phyloP scores from a whole-genome alignment of 768 basidiomycete genomes.

The Terana coerulea region DNA sequence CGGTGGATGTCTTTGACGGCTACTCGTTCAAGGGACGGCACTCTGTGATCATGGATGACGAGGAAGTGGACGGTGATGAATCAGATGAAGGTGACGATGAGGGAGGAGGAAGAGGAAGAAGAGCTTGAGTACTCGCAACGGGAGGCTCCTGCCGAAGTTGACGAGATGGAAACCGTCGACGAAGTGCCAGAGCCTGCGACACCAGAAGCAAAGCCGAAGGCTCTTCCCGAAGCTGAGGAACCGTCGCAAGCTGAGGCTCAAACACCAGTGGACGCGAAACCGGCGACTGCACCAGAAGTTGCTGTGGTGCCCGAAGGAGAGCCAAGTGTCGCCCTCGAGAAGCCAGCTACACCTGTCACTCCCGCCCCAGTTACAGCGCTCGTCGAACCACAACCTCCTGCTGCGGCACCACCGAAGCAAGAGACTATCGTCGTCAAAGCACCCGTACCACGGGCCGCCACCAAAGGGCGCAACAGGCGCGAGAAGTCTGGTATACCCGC shows the following conservation, averaged over 20 bases:
- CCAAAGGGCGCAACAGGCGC: slow-evolving; percentile 43
- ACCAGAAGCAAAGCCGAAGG: slow-evolving; percentile 58
- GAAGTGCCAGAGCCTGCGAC: slow-evolving; percentile 60
- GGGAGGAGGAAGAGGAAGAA: slow-evolving; percentile 26
- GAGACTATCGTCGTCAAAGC: slow-evolving; percentile 14
- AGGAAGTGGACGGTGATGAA: slow-evolving; percentile 53
- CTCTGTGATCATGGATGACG: slow-evolving; percentile 74
- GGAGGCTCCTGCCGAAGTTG: slow-evolving; percentile 4
- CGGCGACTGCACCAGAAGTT: neutral
- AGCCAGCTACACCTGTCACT: neutral
- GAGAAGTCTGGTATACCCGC: slow-evolving; percentile 85
- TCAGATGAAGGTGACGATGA: slow-evolving; percentile 38
- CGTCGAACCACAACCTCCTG: neutral
- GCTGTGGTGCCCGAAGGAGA: neutral
- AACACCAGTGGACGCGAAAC: neutral
- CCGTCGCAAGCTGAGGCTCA: slow-evolving; percentile 1
- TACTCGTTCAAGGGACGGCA: slow-evolving; percentile 90
- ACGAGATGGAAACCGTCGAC: slow-evolving; percentile 33
- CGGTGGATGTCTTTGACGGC: slow-evolving; percentile 83
- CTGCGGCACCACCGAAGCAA: slow-evolving; percentile 10
- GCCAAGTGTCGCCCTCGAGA: neutral
- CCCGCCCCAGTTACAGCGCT: neutral
- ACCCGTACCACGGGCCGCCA: slow-evolving; percentile 12
- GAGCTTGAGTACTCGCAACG: neutral
- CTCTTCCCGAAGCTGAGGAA: slow-evolving; percentile 27